These are phyloP conservation scores for Phialophora tarda DNA, from an alignment of 2,329 filamentous ascomycete species.

Conservation along the genomic window DNA sequence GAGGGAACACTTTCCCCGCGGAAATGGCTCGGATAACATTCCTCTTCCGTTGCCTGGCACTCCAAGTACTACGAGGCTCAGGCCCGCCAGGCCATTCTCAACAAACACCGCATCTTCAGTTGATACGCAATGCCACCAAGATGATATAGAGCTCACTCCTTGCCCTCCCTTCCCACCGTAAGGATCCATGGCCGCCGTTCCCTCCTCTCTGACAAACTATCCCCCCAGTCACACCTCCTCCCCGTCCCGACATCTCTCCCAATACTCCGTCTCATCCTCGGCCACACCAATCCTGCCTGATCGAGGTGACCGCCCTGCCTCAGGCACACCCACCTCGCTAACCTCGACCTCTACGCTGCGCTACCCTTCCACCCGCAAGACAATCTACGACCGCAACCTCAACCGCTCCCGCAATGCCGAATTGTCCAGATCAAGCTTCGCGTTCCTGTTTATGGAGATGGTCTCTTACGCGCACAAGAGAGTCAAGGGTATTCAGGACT, in stretches of 20 bases:
- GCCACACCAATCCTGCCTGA: constrained; percentile 44
- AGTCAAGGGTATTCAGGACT: constrained; percentile 89
- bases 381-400: constrained; percentile 94
- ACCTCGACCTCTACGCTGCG: constrained; percentile 61
- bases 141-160: neutral
- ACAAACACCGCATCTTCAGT: too few relatives aligned
- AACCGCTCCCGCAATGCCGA: constrained; percentile 88
- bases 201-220: constrained; percentile 27
- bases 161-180: neutral
- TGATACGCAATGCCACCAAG: neutral
- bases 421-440: constrained; percentile 90
- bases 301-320: neutral
- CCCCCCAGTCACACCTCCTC: constrained; percentile 38
- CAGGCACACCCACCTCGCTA: constrained; percentile 54
- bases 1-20: neutral
- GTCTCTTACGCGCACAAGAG: constrained; percentile 90
- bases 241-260: constrained; percentile 32
- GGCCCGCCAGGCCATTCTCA: too few relatives aligned
- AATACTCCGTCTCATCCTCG: constrained; percentile 29
- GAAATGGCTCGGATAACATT: neutral
- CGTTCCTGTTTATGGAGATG: constrained; percentile 96
- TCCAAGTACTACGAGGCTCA: too few relatives aligned
- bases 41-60: neutral
- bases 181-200: constrained; percentile 22
- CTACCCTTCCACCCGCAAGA: constrained; percentile 91